These are phyloP conservation scores for Aphanoascus verrucosus DNA, from an alignment of 2,329 filamentous ascomycete species.

Conservation along the genomic window DNA sequence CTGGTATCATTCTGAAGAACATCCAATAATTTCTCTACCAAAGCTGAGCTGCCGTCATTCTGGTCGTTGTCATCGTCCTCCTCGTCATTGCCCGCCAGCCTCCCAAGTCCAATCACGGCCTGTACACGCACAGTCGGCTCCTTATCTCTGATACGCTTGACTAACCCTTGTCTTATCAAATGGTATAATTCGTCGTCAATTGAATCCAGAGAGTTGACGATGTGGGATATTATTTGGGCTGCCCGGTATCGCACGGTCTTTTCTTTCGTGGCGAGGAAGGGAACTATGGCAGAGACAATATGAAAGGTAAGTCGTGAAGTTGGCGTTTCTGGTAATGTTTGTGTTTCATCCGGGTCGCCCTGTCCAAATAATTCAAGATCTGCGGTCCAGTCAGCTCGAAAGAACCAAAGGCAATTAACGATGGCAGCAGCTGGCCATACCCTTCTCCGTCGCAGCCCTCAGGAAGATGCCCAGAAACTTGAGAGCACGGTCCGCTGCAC, in stretches of 20 bases:
- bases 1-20: conserved; percentile 89
- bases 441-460: conserved; percentile 54
- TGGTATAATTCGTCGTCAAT: conserved; percentile 89
- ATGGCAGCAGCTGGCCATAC: conserved; percentile 22
- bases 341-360: conserved; percentile 56
- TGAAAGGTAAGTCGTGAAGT: conserved; percentile 66
- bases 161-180: conserved; percentile 62
- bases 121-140: conserved; percentile 86
- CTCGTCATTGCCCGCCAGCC: conserved; percentile 63
- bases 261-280: conserved; percentile 75
- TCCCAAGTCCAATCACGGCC: conserved; percentile 78
- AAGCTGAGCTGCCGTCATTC: conserved; percentile 52
- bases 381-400: conserved; percentile 23
- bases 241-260: conserved; percentile 83
- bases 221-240: conserved; percentile 79
- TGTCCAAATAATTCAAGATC: conserved; percentile 56
- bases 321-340: conserved; percentile 68
- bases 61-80: conserved; percentile 60
- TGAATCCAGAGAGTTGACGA: conserved; percentile 83
- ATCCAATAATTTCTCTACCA: conserved; percentile 74
- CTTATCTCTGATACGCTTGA: conserved; percentile 85
- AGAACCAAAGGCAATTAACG: background rate
- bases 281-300: conserved; percentile 62
- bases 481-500: conserved; percentile 72
- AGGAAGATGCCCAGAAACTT: conserved; percentile 83